Base-by-base conservation (phyloP, 192 early-diverging fungal species). In the Backusella liffmaniae region DNA sequence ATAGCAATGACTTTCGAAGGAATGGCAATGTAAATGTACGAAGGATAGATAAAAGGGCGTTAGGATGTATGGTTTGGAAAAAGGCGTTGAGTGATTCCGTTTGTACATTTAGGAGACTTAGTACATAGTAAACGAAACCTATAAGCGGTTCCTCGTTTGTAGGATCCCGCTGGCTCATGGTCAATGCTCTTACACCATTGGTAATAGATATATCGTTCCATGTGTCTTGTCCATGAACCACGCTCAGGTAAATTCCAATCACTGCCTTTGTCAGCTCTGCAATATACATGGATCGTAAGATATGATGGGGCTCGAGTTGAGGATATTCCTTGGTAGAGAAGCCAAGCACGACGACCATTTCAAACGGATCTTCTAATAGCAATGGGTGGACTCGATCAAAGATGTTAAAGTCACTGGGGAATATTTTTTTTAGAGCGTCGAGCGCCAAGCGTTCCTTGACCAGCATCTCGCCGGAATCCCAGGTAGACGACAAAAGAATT, bases 211-310 rank as follows among this genome's bases (percentile, higher is more conserved):
- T 23, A 15, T 73, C 62, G 5, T 51, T 32, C 21, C 53, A 41
- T 2, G 69, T 16, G 32, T 73, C 56, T 9, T 73, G 72, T 9
- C 37, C 67, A 23, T 36, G 21, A 0, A 41, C 36, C 4, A 81
- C 42, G 36, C 56, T 56, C 56, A 90, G 83, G 16, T 87, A 66
- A 16, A 94, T 80, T 0, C 81, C 75, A 66, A 91, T 79, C 13
- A 90, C 78, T 13, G 85, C 83, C 66, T 91, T 89, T 4, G 93
- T 83, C 16, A 98, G 82, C 82, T 97, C 95, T 0, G 89, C 88
- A 18, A 91, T 74, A 37, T 88, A 88, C 62, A 95, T 81, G 39
- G 94, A 80, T 8, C 88, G 88, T 51, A 92, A 80, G 73, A 95
- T 83, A 51, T 96, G 88, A 84, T 88, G 90, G 5, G 86, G 84